Base-by-base conservation (phyloP, 208 protist species). In the Leishmania turanica region DNA sequence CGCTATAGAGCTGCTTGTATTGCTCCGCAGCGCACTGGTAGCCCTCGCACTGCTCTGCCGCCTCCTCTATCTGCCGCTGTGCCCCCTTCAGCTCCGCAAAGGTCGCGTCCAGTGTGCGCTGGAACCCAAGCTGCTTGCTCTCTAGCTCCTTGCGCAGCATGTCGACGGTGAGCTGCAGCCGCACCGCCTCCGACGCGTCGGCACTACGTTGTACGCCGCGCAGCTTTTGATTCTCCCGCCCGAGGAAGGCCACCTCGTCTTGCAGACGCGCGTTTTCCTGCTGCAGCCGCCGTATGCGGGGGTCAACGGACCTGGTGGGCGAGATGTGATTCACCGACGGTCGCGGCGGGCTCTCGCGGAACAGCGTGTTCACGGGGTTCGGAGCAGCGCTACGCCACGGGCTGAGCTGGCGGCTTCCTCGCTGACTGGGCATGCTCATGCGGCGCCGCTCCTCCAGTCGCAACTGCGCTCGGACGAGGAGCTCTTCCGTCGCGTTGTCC, bases 171-270 rank as follows among this genome's bases (percentile, higher is more conserved):
- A 92, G 79, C 73, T 89, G 84, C 60, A 87, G 77, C 45, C 80
- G 75, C 70, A 88, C 73, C 17, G 79, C 79, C 62, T 90, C 87
- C 34, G 86, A 78, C 15, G 78, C 71, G 51, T 94, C 85, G 0
- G 84, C 73, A 19, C 81, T 81, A 58, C 79, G n/a, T n/a, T 79
- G 79, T 17, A 82, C 86, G 27, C 66, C 34, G 45, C 89, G 88
- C 53, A 90, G 62, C 72, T 89, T 90, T 49, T 90, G 78, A 66
- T 89, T 92, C 47, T 89, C 91, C 3, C 81, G 77, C 51, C 81
- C 69, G 49, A 94, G 82, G 75, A 90, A 92, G 72, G 74, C 73
- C 8, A 94, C 84, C 72, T 92, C 91, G 31, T 87, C 87, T 51
- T 87, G 80, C 40, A 94, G 83, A 17, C 91, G 87, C 3, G 49